phyloP scores from a whole-genome alignment of 164 flowering plant species.

The Brasenia schreberi region DNA sequence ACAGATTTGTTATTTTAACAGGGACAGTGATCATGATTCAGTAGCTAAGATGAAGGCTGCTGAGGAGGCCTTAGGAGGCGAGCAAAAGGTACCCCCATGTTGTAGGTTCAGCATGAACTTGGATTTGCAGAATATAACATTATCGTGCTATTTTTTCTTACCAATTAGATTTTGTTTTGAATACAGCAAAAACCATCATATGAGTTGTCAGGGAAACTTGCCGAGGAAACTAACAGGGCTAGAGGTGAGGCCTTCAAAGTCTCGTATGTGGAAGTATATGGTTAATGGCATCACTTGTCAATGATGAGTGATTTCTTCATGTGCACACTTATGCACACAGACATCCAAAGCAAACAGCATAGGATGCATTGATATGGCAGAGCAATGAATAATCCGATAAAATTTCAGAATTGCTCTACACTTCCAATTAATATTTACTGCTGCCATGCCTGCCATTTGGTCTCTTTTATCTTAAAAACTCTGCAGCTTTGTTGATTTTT shows the following conservation, averaged over 20 bases:
- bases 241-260: constrained; percentile 37
- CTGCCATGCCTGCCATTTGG: too few relatives aligned
- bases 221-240: constrained; percentile 92
- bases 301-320: too few relatives aligned
- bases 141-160: not conserved
- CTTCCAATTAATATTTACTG: too few relatives aligned
- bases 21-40: constrained; percentile 58
- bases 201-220: constrained; percentile 98
- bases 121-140: not conserved
- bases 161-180: not conserved
- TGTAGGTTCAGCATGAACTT: not conserved
- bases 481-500: too few relatives aligned
- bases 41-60: constrained; percentile 77
- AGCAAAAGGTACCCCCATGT: constrained; percentile 45
- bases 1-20: constrained; percentile 13
- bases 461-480: too few relatives aligned
- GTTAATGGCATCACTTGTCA: too few relatives aligned
- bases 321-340: too few relatives aligned
- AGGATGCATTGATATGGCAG: too few relatives aligned
- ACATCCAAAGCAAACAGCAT: too few relatives aligned
- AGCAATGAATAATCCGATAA: too few relatives aligned
- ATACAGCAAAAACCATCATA: constrained; percentile 94
- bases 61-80: constrained; percentile 61
- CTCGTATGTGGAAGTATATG: too few relatives aligned
- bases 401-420: too few relatives aligned